Evolutionary conservation across 225 moss, liverwort and hornwort species (phyloP).

Genomic region (Sphagnum contortum): DNA sequence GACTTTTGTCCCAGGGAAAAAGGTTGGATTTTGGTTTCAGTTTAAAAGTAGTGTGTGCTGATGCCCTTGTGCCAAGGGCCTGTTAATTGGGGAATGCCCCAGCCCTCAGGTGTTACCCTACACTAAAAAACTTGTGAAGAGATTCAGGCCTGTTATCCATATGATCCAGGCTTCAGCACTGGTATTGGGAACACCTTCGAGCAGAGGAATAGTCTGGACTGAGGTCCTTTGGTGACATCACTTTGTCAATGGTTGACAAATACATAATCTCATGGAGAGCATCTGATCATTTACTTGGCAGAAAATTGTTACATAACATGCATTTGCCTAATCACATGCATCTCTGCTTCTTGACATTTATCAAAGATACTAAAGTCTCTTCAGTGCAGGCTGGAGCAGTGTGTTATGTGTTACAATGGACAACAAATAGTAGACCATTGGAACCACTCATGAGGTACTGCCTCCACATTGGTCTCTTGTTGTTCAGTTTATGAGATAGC

Average conservation of each 20-base stretch:
- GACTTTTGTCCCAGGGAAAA: no score
- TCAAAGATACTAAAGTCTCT: no score
- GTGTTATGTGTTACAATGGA: constrained; percentile 86
- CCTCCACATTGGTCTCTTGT: not conserved
- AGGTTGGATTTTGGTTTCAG: no score
- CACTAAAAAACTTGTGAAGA: constrained; percentile 65
- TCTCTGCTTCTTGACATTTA: constrained; percentile 3
- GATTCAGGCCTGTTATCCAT: constrained; percentile 76
- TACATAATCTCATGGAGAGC: not conserved
- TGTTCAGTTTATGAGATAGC: not conserved
- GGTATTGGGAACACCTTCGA: constrained; percentile 74
- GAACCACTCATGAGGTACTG: constrained; percentile 54
- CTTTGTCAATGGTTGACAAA: not conserved
- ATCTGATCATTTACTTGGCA: no score
- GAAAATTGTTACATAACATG: no score
- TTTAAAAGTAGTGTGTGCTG: no score
- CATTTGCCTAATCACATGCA: not conserved
- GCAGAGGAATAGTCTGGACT: constrained; percentile 62
- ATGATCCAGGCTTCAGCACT: constrained; percentile 57
- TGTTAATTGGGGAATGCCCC: constrained; percentile 17
- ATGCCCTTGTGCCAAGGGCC: constrained; percentile 23
- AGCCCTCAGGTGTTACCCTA: constrained; percentile 32
- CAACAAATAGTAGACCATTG: constrained; percentile 55
- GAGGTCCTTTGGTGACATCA: not conserved
- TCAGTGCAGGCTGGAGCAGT: constrained; percentile 56